Conservation (phyloP, 2,329 filamentous ascomycete species). For the Dactylellina cionopaga region DNA sequence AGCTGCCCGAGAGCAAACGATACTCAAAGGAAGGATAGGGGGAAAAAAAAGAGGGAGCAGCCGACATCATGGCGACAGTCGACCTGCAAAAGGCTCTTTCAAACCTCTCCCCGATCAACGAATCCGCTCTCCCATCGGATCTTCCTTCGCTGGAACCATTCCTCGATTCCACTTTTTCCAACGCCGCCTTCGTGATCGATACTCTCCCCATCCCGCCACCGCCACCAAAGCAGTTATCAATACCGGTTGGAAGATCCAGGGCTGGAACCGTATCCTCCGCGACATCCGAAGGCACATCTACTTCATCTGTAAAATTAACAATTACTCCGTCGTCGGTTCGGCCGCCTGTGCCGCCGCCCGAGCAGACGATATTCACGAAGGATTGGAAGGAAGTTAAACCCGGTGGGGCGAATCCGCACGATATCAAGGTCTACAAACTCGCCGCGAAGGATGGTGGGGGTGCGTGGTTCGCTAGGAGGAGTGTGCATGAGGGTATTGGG, state of each 20-base stretch:
- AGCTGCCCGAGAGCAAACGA: not conserved
- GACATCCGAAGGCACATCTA: not conserved
- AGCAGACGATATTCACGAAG: conserved; percentile 61
- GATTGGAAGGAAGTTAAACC: conserved; percentile 89
- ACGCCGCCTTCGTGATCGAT: conserved; percentile 39
- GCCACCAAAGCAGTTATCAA: not conserved
- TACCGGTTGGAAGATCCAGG: conserved; percentile 9
- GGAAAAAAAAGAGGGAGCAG: not conserved
- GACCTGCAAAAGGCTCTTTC: conserved; percentile 46
- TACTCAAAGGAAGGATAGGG: not conserved
- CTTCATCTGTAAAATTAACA: conserved; percentile 3
- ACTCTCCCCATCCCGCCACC: conserved; percentile 40
- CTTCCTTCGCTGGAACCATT: conserved; percentile 15
- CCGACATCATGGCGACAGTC: not conserved
- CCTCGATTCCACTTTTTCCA: conserved; percentile 34
- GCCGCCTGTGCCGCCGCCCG: not conserved
- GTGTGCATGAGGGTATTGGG: conserved; percentile 79
- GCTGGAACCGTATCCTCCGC: conserved; percentile 9
- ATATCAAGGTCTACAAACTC: conserved; percentile 82
- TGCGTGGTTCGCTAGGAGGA: conserved; percentile 87
- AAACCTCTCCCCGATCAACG: conserved; percentile 38
- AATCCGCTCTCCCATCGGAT: conserved; percentile 25
- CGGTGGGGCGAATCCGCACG: conserved; percentile 77
- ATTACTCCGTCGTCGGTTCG: conserved; percentile 20
- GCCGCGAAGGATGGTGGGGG: conserved; percentile 81